phyloP scores from a whole-genome alignment of 2,329 filamentous ascomycete genomes.

The Onygenales sp. region DNA sequence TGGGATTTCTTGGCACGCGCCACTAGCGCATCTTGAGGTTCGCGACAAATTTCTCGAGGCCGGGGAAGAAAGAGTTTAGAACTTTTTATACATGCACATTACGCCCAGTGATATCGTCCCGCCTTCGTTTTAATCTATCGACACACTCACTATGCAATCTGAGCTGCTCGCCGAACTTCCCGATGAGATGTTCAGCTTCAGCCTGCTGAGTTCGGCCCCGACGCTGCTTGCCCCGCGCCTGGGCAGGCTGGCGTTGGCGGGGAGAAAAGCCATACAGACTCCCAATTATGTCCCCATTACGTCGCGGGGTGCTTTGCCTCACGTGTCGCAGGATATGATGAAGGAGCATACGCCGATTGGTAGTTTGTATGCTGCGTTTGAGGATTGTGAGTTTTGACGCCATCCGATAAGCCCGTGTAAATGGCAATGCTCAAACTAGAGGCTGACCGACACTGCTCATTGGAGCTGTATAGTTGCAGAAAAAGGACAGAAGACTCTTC shows the following conservation, averaged over 20 bases:
- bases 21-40: background rate
- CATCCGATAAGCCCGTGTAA: background rate
- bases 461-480: slow-evolving; percentile 51
- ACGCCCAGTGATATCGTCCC: background rate
- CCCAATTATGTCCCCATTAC: slow-evolving; percentile 73
- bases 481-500: slow-evolving; percentile 40
- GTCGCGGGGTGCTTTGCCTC: slow-evolving; percentile 76
- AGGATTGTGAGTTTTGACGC: slow-evolving; percentile 66
- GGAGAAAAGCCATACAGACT: slow-evolving; percentile 63
- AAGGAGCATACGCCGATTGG: slow-evolving; percentile 53
- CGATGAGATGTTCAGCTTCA: slow-evolving; percentile 30
- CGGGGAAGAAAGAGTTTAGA: background rate
- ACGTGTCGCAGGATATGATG: slow-evolving; percentile 79
- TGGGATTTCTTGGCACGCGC: background rate
- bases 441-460: slow-evolving; percentile 23
- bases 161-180: slow-evolving; percentile 14
- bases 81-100: background rate
- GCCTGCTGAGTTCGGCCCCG: slow-evolving; percentile 22
- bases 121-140: background rate
- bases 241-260: slow-evolving; percentile 54
- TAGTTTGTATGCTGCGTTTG: slow-evolving; percentile 71
- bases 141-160: slow-evolving; percentile 17
- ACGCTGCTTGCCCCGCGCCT: slow-evolving; percentile 48
- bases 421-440: background rate
- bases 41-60: background rate